Percentiles rank a stretch among this genome's conserved stretches.
These are phyloP conservation scores for Noccaea bulbosa DNA, from an alignment of 345 rosid genomes.

Conservation along the genomic window DNA sequence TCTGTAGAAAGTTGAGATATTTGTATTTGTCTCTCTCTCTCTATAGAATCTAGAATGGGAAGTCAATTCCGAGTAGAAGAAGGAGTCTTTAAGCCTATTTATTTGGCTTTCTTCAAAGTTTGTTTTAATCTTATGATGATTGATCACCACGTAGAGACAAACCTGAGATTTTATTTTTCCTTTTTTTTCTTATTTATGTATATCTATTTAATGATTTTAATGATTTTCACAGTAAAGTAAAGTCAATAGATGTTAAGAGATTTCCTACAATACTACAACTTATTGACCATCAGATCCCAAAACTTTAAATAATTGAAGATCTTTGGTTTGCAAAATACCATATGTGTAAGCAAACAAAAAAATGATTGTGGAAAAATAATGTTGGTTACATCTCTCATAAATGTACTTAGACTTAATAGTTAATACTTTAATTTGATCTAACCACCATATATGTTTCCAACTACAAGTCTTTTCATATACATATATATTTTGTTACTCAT, in stretches of 20 bases:
- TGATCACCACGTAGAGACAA: conserved; percentile 2
- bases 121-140: background rate
- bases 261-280: background rate
- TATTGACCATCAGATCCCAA: background rate
- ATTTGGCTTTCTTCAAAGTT: conserved; percentile 3
- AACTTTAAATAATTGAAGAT: background rate
- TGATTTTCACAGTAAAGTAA: background rate
- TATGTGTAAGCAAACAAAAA: background rate
- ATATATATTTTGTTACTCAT: background rate
- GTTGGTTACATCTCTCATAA: background rate
- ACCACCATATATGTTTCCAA: conserved; percentile 16
- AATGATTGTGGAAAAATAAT: background rate
- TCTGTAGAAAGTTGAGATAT: conserved; percentile 22
- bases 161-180: background rate
- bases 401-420: too few species aligned
- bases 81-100: conserved; percentile 2
- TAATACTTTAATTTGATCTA: background rate
- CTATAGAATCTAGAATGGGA: conserved; percentile 16
- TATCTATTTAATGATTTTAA: background rate
- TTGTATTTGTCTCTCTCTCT: background rate
- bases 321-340: background rate
- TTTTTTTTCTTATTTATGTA: background rate
- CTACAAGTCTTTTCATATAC: background rate
- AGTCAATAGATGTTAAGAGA: background rate
- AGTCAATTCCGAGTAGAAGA: conserved; percentile 39